Percentiles rank a stretch among this genome's conserved stretches.
phyloP scores from a whole-genome alignment of 352 stramenopile genomes.

The Labyrinthula sp. region DNA sequence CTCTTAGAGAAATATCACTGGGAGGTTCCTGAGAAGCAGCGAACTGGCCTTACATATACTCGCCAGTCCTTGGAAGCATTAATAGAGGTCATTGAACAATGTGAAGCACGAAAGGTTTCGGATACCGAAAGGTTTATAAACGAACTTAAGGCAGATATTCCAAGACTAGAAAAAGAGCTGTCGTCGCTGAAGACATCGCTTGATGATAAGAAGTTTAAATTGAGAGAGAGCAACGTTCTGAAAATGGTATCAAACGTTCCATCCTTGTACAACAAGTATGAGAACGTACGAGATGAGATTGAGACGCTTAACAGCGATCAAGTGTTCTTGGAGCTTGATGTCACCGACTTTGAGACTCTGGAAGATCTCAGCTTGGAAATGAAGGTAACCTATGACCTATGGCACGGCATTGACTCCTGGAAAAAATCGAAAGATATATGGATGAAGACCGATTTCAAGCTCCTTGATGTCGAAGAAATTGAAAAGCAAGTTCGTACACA shows the following conservation, averaged over 20 bases:
- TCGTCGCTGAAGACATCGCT: conserved; percentile 52
- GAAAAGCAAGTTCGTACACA: conserved; percentile 25
- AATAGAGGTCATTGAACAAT: conserved; percentile 58
- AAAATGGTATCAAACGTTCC: conserved; percentile 38
- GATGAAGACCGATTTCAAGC: conserved; percentile 28
- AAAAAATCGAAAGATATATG: conserved; percentile 35
- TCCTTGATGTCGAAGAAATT: conserved; percentile 26
- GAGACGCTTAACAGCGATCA: conserved; percentile 49
- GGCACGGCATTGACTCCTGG: conserved; percentile 64
- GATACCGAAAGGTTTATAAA: conserved; percentile 67
- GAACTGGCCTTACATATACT: no score
- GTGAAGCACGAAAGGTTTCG: conserved; percentile 63
- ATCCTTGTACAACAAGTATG: conserved; percentile 46
- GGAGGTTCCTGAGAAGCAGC: conserved; percentile 64
- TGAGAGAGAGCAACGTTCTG: conserved; percentile 30
- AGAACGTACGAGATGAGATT: conserved; percentile 55
- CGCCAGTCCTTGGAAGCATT: no score
- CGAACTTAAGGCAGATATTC: conserved; percentile 62
- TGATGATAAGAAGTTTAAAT: conserved; percentile 38
- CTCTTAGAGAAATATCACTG: conserved; percentile 31
- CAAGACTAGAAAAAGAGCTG: conserved; percentile 38
- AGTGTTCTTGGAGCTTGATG: conserved; percentile 27
- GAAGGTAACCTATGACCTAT: conserved; percentile 63
- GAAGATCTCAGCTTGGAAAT: conserved; percentile 16
- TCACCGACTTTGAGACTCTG: conserved; percentile 27